phyloP scores from a whole-genome alignment of 2,329 filamentous ascomycete genomes.

The Aspergillus phoenicis region DNA sequence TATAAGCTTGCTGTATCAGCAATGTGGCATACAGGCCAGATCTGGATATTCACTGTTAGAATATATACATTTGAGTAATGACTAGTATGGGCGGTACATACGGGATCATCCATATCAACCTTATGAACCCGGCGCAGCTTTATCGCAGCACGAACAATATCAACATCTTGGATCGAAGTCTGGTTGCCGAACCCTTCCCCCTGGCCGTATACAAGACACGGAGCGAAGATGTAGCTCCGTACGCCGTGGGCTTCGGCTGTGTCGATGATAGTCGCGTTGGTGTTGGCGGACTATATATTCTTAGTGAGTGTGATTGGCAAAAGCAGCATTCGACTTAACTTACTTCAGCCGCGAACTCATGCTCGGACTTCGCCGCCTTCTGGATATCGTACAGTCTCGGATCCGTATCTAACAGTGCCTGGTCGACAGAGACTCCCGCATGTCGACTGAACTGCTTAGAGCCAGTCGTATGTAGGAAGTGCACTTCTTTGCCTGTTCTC shows the following conservation, averaged over 20 bases:
- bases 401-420: conserved; percentile 43
- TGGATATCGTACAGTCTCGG: conserved; percentile 47
- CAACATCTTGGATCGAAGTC: background rate
- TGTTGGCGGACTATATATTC: background rate
- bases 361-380: conserved; percentile 40
- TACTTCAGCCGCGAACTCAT: conserved; percentile 24
- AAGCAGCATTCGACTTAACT: background rate
- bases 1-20: conserved; percentile 53
- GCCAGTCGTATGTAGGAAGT: conserved; percentile 56
- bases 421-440: conserved; percentile 31
- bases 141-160: background rate
- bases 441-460: conserved; percentile 57
- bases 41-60: conserved; percentile 27
- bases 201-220: background rate
- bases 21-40: conserved; percentile 59
- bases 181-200: background rate
- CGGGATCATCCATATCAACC: background rate
- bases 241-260: background rate
- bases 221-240: background rate
- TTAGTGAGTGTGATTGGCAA: background rate
- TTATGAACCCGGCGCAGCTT: background rate
- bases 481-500: conserved; percentile 45
- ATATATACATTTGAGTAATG: no score
- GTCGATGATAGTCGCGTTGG: background rate
- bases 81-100: background rate